Conservation (phyloP, 2,329 filamentous ascomycete genomes). For the Penicillium psychrosexuale region DNA sequence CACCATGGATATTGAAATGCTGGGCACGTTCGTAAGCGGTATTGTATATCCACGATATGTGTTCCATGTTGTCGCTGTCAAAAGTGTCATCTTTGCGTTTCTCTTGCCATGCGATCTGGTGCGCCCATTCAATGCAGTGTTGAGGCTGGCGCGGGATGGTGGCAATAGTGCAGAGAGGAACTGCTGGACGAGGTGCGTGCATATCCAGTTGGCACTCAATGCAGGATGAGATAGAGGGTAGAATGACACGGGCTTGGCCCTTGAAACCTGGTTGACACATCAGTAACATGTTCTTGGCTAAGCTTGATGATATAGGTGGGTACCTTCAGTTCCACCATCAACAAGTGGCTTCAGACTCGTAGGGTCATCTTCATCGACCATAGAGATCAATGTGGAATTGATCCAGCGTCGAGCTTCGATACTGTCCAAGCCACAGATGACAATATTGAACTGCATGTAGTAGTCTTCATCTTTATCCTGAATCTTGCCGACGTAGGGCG, state of each 20-base stretch:
- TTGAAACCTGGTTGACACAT: slow-evolving; percentile 68
- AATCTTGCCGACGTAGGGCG: slow-evolving; percentile 88
- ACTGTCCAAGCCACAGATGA: slow-evolving; percentile 92
- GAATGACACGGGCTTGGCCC: slow-evolving; percentile 86
- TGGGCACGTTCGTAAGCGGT: slow-evolving; percentile 76
- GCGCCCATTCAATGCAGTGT: slow-evolving; percentile 98
- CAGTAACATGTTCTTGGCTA: slow-evolving; percentile 7
- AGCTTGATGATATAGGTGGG: slow-evolving; percentile 1
- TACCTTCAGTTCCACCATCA: slow-evolving; percentile 90
- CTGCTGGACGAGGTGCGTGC: slow-evolving; percentile 94
- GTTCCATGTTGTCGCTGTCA: slow-evolving; percentile 93
- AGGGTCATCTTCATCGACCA: slow-evolving; percentile 78
- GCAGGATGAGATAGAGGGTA: slow-evolving; percentile 89
- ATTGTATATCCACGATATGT: slow-evolving; percentile 94
- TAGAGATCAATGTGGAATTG: slow-evolving; percentile 84
- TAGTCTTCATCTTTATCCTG: slow-evolving; percentile 96
- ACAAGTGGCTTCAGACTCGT: slow-evolving; percentile 91
- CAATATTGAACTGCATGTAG: slow-evolving; percentile 93
- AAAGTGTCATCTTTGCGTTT: slow-evolving; percentile 78
- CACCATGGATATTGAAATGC: slow-evolving; percentile 86
- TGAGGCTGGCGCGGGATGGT: slow-evolving; percentile 95
- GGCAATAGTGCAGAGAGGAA: slow-evolving; percentile 92
- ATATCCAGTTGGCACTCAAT: slow-evolving; percentile 99
- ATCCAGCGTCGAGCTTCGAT: slow-evolving; percentile 99
- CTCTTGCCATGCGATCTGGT: slow-evolving; percentile 94